Evolutionary conservation across 352 stramenopile species (phyloP).

Genomic region (Saprolegnia parasitica): DNA sequence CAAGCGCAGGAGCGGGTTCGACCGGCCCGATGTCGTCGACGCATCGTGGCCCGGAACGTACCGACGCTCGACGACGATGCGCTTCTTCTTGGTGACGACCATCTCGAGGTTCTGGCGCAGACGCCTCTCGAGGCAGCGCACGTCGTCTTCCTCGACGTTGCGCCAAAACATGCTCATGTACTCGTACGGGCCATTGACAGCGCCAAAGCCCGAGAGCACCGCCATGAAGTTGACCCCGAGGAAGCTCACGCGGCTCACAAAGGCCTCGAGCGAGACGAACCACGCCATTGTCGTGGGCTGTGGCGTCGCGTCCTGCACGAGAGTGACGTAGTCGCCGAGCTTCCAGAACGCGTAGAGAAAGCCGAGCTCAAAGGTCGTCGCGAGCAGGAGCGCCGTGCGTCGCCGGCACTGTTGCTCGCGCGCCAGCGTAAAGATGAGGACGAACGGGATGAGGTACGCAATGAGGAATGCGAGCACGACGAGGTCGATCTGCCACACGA

Average conservation of each 20-base stretch:
- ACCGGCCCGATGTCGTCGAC: not conserved
- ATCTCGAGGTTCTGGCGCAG: conserved; percentile 80
- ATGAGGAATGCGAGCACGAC: conserved; percentile 73
- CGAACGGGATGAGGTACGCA: conserved; percentile 65
- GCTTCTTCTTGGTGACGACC: conserved; percentile 79
- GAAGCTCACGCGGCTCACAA: conserved; percentile 77
- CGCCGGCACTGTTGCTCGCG: conserved; percentile 48
- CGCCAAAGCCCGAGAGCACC: conserved; percentile 72
- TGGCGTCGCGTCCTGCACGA: not conserved
- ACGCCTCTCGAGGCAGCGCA: conserved; percentile 73
- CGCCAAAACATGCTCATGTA: conserved; percentile 82
- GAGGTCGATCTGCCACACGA: conserved; percentile 69
- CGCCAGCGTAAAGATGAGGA: conserved; percentile 71
- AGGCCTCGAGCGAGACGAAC: conserved; percentile 72
- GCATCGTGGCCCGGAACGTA: not conserved
- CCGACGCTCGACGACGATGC: conserved; percentile 44
- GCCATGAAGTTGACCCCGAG: conserved; percentile 81
- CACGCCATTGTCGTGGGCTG: conserved; percentile 31
- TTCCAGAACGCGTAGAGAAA: conserved; percentile 79
- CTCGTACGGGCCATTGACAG: conserved; percentile 82
- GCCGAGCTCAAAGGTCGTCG: conserved; percentile 35
- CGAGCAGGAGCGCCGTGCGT: conserved; percentile 31
- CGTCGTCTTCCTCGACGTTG: conserved; percentile 67
- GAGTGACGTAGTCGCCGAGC: conserved; percentile 40
- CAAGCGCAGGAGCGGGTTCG: conserved; percentile 1